Conservation (phyloP, 1,284 basidiomycete species). For the Malassezia japonica region DNA sequence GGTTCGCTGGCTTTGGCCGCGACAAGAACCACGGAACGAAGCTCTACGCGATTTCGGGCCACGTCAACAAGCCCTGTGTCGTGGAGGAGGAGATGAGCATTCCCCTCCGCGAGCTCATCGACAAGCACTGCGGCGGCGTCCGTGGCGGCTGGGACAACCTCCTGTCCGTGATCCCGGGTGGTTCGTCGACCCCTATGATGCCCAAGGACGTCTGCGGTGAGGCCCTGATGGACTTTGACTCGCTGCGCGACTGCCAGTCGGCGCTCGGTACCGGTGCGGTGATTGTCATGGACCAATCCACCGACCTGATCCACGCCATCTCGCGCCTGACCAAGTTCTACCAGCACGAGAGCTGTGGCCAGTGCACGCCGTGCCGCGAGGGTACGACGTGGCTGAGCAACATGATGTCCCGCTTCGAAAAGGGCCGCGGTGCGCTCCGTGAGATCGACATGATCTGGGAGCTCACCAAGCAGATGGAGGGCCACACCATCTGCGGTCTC, state of each 20-base stretch:
- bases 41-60: constrained; percentile 86
- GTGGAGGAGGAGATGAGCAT: constrained; percentile 99
- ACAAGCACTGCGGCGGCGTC: constrained; percentile 93
- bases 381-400: constrained; percentile 53
- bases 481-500: constrained; percentile 73
- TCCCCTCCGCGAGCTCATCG: constrained; percentile 80
- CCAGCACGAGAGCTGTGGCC: constrained; percentile 96
- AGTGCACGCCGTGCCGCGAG: constrained; percentile 92
- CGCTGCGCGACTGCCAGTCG: constrained; percentile 84
- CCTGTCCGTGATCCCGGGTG: constrained; percentile 86
- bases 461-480: constrained; percentile 77
- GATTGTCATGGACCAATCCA: constrained; percentile 97
- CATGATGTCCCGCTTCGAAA: constrained; percentile 56
- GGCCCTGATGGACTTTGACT: constrained; percentile 84
- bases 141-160: constrained; percentile 92
- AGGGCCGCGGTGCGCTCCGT: constrained; percentile 76
- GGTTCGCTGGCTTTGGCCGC: constrained; percentile 88
- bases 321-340: constrained; percentile 66
- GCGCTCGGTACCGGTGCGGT: constrained; percentile 95
- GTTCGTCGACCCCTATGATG: constrained; percentile 87
- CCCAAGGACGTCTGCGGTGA: constrained; percentile 55
- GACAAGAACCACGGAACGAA: constrained; percentile 92
- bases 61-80: constrained; percentile 96
- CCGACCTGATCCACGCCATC: constrained; percentile 74
- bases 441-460: constrained; percentile 78